These are phyloP conservation scores for Phlebiopsis gigantea DNA, from an alignment of 768 basidiomycete species.

Conservation along the genomic window DNA sequence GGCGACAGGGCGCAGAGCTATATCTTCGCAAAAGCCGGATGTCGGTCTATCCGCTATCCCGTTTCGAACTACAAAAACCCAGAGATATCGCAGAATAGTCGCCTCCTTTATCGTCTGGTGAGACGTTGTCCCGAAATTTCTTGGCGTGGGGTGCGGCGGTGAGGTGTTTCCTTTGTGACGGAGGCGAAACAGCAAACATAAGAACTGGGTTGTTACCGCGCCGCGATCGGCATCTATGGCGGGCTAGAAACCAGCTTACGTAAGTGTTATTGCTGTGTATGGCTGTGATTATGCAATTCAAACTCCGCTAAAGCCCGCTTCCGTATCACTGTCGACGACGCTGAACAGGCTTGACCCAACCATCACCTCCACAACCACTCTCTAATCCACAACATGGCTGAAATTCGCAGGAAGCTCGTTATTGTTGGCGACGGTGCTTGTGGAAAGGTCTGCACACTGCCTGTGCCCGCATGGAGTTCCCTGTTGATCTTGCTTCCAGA, in stretches of 20 bases:
- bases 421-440: conserved; percentile 99
- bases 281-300: conserved; percentile 12
- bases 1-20: too few species aligned
- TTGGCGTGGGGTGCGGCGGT: too few species aligned
- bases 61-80: too few species aligned
- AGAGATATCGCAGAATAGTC: too few species aligned
- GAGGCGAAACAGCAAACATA: neutral
- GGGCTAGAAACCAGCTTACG: conserved; percentile 6
- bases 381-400: conserved; percentile 58
- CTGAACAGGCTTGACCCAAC: conserved; percentile 10
- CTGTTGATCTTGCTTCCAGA: conserved; percentile 38
- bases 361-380: conserved; percentile 8
- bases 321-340: conserved; percentile 20
- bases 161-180: too few species aligned
- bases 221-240: neutral
- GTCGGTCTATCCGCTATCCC: too few species aligned
- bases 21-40: too few species aligned
- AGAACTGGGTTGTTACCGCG: neutral
- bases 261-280: conserved; percentile 14
- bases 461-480: conserved; percentile 2
- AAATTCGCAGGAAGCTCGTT: conserved; percentile 98
- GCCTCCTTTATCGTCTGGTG: too few species aligned
- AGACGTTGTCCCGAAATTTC: too few species aligned
- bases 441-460: conserved; percentile 60
- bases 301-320: conserved; percentile 21